Base-by-base conservation (phyloP, 331 rosid species). In the Quercus phellos region DNA sequence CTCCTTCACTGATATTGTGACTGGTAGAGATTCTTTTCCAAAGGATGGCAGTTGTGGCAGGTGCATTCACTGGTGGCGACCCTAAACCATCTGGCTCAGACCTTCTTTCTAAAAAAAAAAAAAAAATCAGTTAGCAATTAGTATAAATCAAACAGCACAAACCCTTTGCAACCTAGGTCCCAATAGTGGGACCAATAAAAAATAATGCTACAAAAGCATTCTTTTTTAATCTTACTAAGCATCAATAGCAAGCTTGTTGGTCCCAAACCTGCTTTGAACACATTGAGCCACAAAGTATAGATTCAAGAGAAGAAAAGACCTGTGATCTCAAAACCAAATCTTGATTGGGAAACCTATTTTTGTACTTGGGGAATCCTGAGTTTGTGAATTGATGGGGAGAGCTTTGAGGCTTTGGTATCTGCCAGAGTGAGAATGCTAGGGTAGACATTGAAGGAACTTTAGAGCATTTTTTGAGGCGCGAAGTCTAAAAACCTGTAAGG, bases 131-230 rank as follows among this genome's bases (percentile, higher is more conserved):
- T 2, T 82, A 78, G 4, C 79, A 34, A 3, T 87, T 66, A 10
- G 89, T 87, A 68, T 70, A 34, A 2, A 88, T 75, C 24, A 90
- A 84, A 43, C 85, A 34, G 1, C 55, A 51, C 0, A 93, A 82
- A 24, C 79, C 76, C 70, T 83, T 83, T 26, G 77, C 51, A 0
- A 86, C 73, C 54, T 88, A 46, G 18, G 90, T 78, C 14, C 75
- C 29, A 27, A 89, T 56, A 0, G 83, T 89, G 18, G 92, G 89
- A 63, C 97, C 92, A 93, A 92, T 92, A 6, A 92, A 34, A 24
- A 88, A 89, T 71, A 92, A 75, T 29, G 93, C 97, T 0, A 90
- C 90, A 68, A 92, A 92, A 14, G 90, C 95, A 6, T 87, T 88
- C 73, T 72, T 87, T 50, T 90, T 92, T 81, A 92, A 92, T 78